Base-by-base conservation (phyloP, 169 alveolate species). In the Babesia ovis region DNA sequence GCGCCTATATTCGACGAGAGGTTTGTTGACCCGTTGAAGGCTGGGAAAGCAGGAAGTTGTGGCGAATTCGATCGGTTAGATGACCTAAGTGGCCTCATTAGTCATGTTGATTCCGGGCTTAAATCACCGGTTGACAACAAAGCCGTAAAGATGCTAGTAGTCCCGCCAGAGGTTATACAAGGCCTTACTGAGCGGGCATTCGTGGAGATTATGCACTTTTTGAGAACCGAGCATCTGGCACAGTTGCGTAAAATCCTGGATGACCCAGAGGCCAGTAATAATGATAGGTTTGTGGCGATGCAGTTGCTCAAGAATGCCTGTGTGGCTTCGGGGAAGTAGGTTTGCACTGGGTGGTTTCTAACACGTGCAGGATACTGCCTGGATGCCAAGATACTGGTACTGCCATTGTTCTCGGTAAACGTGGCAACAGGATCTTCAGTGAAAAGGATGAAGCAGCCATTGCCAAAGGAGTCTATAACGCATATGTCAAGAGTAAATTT, bases 361-460 rank as follows among this genome's bases (percentile, higher is more conserved):
- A 56, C 20, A 6, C 23, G 20, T 11, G 4, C 48, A 64, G 91
- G 64, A 89, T 89, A 12, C 80, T 91, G 58, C 97, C 97, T 1
- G 92, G 94, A 18, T 93, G 97, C 66, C 97, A 93, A 68, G 97
- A 93, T 72, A 93, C 97, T 14, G 97, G 95, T 31, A 92, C 96
- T 25, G 96, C 95, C n/a, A 77, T 86, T 57, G 91, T 91, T 32
- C 60, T 90, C 66, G 95, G 91, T n/a, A 87, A 92, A 68, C 79
- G 92, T 20, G 95, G 94, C 31, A 85, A 77, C 70, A 37, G 34
- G 32, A 42, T 84, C 12, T 58, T 80, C 42, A 70, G 86, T 31
- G 83, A 79, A 27, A 66, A 54, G 29, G 94, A 89, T 62, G 85
- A 86, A 67, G 70, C 90, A 59, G 73, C 87, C 51, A 85, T 93